Conservation (phyloP, 2,329 filamentous ascomycete species). For the Gnomoniopsis smithogilvyi region DNA sequence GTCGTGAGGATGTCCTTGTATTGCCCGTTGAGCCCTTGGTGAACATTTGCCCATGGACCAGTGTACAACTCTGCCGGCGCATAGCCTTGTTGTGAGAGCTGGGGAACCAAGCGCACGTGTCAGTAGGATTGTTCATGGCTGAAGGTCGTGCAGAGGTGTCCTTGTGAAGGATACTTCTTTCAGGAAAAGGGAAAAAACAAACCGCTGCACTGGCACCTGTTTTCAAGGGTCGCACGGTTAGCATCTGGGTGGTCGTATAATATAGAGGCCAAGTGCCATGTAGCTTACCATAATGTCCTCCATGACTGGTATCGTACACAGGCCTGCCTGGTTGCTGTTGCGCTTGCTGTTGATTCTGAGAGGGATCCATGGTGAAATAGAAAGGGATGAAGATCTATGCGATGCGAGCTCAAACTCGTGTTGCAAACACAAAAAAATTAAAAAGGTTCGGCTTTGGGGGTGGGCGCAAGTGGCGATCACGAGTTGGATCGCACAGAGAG, state of each 20-base stretch:
- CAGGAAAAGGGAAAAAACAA: conserved; percentile 32
- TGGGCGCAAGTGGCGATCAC: conserved; percentile 5
- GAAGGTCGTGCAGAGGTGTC: background rate
- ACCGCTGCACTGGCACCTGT: conserved; percentile 67
- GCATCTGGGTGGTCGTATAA: conserved; percentile 19
- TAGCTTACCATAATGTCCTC: conserved; percentile 72
- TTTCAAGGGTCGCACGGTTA: conserved; percentile 19
- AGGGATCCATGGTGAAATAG: conserved; percentile 46
- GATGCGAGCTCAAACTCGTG: conserved; percentile 1
- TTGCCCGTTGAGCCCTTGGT: conserved; percentile 86
- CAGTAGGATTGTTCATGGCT: background rate
- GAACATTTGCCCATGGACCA: conserved; percentile 94
- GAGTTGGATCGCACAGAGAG: conserved; percentile 7
- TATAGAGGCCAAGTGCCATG: conserved; percentile 1
- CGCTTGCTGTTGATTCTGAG: conserved; percentile 48
- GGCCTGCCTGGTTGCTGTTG: conserved; percentile 60
- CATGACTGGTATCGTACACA: conserved; percentile 70
- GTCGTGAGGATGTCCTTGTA: conserved; percentile 98
- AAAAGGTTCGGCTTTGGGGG: background rate
- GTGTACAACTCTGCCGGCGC: conserved; percentile 93
- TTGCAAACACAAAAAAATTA: no score
- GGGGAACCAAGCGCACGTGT: conserved; percentile 21
- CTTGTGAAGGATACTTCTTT: no score
- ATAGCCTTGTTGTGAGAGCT: conserved; percentile 85
- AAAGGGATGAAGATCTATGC: background rate